A percentile compares a stretch with the other conserved stretches of the same genome.
phyloP scores from a whole-genome alignment of 768 basidiomycete genomes.

The Suillus hirtellus region DNA sequence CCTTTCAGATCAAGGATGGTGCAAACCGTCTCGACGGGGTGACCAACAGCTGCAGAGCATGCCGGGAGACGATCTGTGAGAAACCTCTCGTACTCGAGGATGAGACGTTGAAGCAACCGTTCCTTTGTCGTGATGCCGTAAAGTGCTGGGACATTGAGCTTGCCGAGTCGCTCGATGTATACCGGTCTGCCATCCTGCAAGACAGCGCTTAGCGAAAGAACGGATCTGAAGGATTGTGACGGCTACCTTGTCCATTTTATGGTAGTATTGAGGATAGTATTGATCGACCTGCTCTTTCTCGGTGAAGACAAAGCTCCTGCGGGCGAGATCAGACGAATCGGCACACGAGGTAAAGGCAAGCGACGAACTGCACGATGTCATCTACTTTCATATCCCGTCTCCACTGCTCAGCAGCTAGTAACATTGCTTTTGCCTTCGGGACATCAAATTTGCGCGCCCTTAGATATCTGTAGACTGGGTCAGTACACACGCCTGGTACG shows the following conservation, averaged over 20 bases:
- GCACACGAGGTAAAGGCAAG: not conserved
- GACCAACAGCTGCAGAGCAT: constrained; percentile 66
- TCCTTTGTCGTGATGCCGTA: constrained; percentile 83
- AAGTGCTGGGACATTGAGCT: constrained; percentile 83
- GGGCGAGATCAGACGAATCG: not conserved
- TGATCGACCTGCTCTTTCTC: constrained; percentile 84
- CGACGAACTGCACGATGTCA: constrained; percentile 62
- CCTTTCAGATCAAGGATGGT: constrained; percentile 90
- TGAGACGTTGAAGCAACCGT: constrained; percentile 85
- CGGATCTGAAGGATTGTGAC: not conserved
- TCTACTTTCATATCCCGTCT: constrained; percentile 83
- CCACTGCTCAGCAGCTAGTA: constrained; percentile 83
- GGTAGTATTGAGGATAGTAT: constrained; percentile 95
- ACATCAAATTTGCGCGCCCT: constrained; percentile 94
- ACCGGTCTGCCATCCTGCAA: constrained; percentile 88
- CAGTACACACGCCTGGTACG: not conserved
- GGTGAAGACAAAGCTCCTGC: constrained; percentile 81
- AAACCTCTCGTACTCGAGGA: constrained; percentile 92
- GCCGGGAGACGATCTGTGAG: constrained; percentile 78
- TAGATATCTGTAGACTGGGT: constrained; percentile 63
- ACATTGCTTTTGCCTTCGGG: constrained; percentile 78
- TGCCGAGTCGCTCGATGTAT: constrained; percentile 92
- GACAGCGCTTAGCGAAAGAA: constrained; percentile 2
- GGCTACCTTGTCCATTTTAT: constrained; percentile 87
- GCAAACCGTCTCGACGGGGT: constrained; percentile 95